Evolutionary conservation across 495 filamentous ascomycete genomes (phyloP), one percentile per base, ranked within the genome.

Genomic region (Oleoguttula mirabilis): DNA sequence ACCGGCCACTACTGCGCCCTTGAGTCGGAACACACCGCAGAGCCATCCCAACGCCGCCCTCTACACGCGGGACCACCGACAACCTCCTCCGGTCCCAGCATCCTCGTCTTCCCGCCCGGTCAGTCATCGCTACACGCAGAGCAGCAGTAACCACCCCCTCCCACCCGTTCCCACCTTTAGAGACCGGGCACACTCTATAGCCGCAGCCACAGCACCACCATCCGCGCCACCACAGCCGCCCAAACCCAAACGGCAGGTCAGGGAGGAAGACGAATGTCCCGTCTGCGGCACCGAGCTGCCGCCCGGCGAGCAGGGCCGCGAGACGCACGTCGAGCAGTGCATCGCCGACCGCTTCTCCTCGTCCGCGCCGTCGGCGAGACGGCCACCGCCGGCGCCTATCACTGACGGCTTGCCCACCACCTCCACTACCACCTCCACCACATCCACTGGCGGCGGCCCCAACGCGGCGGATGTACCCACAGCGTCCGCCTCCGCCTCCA

Each of bases 201-300:
- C 41, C 4, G 3, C 41, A 37, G 32, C 31, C 21, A 16, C 32
- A 32, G 32, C 31, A 30, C 35, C 51, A 31, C 43, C 47, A 30
- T 42, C 45, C 39, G 31, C 47, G 6, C 46, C 47, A 30, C 44
- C 54, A n/a, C 25, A n/a, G 7, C 55, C 15, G 17, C 24, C 48
- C 6, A 30, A 34, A n/a, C 47, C 40, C 1, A 23, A 38, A 6
- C 34, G 53, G 7, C 41, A 56, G 33, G 52, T 62, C 28, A 36
- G 71, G 14, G 88, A 95, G 55, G 81, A 84, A 48, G 90, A 96
- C 59, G 76, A 88, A 43, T 98, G 90, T 55, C 88, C 88, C 3
- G 77, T 95, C 40, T 98, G 90, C 53, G 80, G 86, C 45, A 64
- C 63, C 8, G 72, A 76, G 49, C 75, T 96, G 5, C 87, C 87